phyloP scores from a whole-genome alignment of 2,329 filamentous ascomycete genomes.

The Anisogramma anomala region DNA sequence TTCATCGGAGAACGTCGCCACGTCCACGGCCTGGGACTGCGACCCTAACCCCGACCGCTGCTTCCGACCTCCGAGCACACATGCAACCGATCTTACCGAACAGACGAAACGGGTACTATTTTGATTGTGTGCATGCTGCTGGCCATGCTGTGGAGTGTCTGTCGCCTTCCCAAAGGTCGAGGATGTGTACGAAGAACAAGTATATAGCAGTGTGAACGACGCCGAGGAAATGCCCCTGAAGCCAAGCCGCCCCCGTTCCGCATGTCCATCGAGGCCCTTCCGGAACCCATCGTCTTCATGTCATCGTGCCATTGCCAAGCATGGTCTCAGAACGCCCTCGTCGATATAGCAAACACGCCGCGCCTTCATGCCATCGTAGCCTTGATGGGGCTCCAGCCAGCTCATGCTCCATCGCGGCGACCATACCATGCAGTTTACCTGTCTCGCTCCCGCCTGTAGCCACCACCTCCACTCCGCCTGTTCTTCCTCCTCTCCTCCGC shows the following conservation, averaged over 20 bases:
- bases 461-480: constrained; percentile 22
- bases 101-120: no score
- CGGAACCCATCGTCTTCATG: not conserved
- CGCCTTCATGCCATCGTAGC: not conserved
- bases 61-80: no score
- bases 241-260: not conserved
- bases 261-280: not conserved
- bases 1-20: no score
- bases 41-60: no score
- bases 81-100: no score
- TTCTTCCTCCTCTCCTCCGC: constrained; percentile 33
- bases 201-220: not conserved
- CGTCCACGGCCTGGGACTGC: no score
- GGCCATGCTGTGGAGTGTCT: no score
- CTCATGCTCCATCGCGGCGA: not conserved
- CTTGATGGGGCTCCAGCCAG: not conserved
- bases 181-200: constrained; percentile 4
- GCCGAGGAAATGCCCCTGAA: not conserved
- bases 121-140: no score
- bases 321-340: not conserved
- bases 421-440: constrained; percentile 1
- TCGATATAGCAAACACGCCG: not conserved
- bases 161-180: constrained; percentile 10
- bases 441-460: constrained; percentile 21
- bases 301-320: not conserved